Conservation (phyloP, 345 rosid genomes). For the Bruguiera parviflora region DNA sequence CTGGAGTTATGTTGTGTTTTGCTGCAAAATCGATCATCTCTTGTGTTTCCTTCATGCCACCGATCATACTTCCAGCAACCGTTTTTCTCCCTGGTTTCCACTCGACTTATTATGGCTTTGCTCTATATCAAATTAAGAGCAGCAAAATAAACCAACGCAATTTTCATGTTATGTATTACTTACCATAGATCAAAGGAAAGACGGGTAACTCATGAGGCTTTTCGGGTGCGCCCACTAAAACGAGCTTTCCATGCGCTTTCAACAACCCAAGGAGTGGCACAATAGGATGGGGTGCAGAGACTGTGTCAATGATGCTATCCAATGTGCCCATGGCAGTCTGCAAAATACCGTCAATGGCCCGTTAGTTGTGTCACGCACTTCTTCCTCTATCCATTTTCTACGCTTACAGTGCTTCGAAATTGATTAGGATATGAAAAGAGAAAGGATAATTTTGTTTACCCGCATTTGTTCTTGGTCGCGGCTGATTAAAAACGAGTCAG, state of each 20-base stretch:
- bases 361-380: too few species aligned
- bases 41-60: slow-evolving; percentile 37
- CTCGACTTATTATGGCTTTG: neutral
- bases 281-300: slow-evolving; percentile 17
- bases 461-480: slow-evolving; percentile 41
- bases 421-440: too few species aligned
- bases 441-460: slow-evolving; percentile 16
- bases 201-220: slow-evolving; percentile 6
- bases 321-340: slow-evolving; percentile 27
- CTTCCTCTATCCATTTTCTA: too few species aligned
- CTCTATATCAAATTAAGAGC: neutral
- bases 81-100: slow-evolving; percentile 22
- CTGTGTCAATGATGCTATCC: slow-evolving; percentile 35
- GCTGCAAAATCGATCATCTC: slow-evolving; percentile 20
- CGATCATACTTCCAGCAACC: slow-evolving; percentile 14
- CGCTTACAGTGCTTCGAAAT: too few species aligned
- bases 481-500: slow-evolving; percentile 52
- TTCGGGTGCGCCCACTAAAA: slow-evolving; percentile 20
- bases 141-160: neutral
- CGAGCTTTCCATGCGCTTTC: slow-evolving; percentile 26
- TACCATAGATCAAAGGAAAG: slow-evolving; percentile 5
- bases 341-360: neutral
- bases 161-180: neutral
- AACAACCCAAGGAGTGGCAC: slow-evolving; percentile 20
- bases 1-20: slow-evolving; percentile 14